Percentiles rank a stretch among this genome's conserved stretches.
phyloP scores from a whole-genome alignment of 129 eudicot species.

The Helichrysum umbraculigerum region DNA sequence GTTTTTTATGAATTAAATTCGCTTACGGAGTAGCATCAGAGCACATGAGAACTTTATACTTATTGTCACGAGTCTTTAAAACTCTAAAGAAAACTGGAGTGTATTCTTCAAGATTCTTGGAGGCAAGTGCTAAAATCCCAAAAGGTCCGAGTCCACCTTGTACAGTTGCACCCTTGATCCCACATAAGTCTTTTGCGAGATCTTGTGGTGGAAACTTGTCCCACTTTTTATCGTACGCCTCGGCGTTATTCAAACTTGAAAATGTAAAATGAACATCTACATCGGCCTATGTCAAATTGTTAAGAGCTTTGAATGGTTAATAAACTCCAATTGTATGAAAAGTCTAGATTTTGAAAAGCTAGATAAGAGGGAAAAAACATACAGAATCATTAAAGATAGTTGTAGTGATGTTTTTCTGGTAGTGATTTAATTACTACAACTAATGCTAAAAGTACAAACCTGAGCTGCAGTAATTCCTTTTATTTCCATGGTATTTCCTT shows the following conservation, averaged over 20 bases:
- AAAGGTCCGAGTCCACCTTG: constrained; percentile 11
- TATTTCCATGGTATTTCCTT: not conserved
- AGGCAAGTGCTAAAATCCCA: not conserved
- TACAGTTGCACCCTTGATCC: not conserved
- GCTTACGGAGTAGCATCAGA: constrained; percentile 10
- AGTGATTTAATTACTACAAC: not conserved
- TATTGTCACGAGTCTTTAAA: not conserved
- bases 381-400: too few species aligned
- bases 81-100: constrained; percentile 10
- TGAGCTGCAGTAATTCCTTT: constrained; percentile 8
- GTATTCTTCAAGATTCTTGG: constrained; percentile 5
- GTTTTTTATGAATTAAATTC: not conserved
- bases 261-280: constrained; percentile 6
- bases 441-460: not conserved
- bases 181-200: not conserved
- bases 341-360: not conserved
- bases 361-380: too few species aligned
- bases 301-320: not conserved
- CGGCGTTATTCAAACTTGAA: not conserved
- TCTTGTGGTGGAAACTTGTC: not conserved
- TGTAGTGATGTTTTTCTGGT: too few species aligned
- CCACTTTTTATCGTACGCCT: not conserved
- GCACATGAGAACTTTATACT: constrained; percentile 11
- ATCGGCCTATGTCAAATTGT: not conserved
- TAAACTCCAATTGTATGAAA: not conserved